Percentiles rank a stretch among this genome's conserved stretches.
These are phyloP conservation scores for Starmera dryadoides DNA, from an alignment of 805 yeast genomes.

Conservation along the genomic window DNA sequence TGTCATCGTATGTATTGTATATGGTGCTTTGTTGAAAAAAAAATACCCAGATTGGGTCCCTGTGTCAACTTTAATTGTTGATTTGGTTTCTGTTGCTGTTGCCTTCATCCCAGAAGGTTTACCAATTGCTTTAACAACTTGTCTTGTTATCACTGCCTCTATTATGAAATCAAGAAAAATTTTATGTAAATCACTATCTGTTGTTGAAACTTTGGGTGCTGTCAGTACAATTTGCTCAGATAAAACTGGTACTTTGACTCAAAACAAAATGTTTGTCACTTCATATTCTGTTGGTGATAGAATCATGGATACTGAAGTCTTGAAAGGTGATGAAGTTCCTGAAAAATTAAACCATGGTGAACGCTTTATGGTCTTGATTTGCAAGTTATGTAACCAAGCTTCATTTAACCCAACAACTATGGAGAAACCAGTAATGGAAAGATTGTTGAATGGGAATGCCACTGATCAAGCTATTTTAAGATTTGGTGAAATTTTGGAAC, in stretches of 20 bases:
- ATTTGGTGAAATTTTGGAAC: conserved; percentile 23
- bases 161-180: conserved; percentile 37
- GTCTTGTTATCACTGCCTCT: conserved; percentile 38
- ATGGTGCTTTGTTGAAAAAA: conserved; percentile 37
- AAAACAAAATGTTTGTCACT: conserved; percentile 40
- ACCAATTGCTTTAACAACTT: conserved; percentile 45
- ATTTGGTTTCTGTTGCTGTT: conserved; percentile 37
- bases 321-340: neutral
- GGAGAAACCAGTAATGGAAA: conserved; percentile 11
- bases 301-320: conserved; percentile 1
- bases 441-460: conserved; percentile 35
- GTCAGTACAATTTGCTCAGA: conserved; percentile 39
- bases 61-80: conserved; percentile 33
- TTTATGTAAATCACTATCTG: conserved; percentile 36
- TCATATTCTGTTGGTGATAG: conserved; percentile 10
- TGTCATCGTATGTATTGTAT: conserved; percentile 27
- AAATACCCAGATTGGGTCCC: conserved; percentile 33
- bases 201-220: conserved; percentile 52
- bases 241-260: conserved; percentile 41
- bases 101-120: conserved; percentile 47
- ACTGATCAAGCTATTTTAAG: conserved; percentile 39
- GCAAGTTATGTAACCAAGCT: conserved; percentile 30
- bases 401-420: conserved; percentile 14
- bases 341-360: conserved; percentile 2
- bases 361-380: conserved; percentile 12